These are phyloP conservation scores for fission yeast (Schizosaccharomyces pombe) DNA, from an alignment of 805 yeast species.

Conservation along the genomic window DNA sequence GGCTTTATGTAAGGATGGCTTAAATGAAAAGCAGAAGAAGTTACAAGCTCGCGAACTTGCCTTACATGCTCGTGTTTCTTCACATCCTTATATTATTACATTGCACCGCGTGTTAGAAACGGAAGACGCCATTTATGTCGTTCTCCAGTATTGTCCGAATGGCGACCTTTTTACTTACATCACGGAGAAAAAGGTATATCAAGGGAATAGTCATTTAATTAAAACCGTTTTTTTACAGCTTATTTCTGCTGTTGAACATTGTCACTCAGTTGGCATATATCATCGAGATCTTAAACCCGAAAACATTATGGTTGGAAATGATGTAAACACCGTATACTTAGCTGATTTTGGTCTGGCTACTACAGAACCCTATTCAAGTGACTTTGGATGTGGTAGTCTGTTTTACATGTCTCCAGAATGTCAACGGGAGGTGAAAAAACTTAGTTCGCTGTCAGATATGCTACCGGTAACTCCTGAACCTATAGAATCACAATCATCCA, in stretches of 20 bases:
- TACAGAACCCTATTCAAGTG: constrained; percentile 34
- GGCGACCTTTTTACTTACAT: constrained; percentile 76
- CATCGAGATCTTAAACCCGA: constrained; percentile 95
- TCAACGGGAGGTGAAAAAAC: neutral
- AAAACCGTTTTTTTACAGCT: constrained; percentile 49
- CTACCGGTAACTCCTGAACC: neutral
- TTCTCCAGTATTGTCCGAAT: constrained; percentile 67
- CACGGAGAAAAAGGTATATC: constrained; percentile 36
- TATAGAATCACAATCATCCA: neutral
- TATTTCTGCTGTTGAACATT: constrained; percentile 57
- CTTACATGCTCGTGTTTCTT: constrained; percentile 49
- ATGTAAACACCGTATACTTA: constrained; percentile 32
- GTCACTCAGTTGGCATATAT: constrained; percentile 62
- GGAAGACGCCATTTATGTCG: constrained; percentile 29
- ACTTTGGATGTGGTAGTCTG: constrained; percentile 63
- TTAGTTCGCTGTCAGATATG: neutral
- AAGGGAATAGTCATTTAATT: constrained; percentile 26
- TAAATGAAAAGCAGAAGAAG: constrained; percentile 7
- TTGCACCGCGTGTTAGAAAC: constrained; percentile 51
- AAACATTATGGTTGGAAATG: constrained; percentile 46
- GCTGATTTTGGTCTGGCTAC: constrained; percentile 87
- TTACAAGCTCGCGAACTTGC: constrained; percentile 29
- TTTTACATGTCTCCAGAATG: constrained; percentile 84
- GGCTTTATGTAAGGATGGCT: constrained; percentile 24
- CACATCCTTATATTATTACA: constrained; percentile 55